phyloP scores from a whole-genome alignment of 2,329 filamentous ascomycete genomes.

The Clonostachys rhizophaga region DNA sequence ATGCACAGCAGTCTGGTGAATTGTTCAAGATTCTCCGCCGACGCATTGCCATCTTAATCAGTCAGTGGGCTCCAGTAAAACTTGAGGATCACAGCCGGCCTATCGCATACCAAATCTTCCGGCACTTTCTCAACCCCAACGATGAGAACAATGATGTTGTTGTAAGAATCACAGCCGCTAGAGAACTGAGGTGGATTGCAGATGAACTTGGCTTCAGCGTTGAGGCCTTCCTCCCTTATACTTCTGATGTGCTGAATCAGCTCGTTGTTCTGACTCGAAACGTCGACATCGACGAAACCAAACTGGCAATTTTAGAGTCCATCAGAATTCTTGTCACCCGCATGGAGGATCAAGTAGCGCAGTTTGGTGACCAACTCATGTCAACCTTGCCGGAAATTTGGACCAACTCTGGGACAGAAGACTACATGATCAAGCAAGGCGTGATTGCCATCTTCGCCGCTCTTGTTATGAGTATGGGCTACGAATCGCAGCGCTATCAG shows the following conservation, averaged over 20 bases:
- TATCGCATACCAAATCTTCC: conserved; percentile 82
- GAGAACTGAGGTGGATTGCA: conserved; percentile 74
- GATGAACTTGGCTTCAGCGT: conserved; percentile 81
- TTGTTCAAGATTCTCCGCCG: conserved; percentile 79
- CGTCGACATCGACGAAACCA: conserved; percentile 80
- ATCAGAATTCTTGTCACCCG: conserved; percentile 76
- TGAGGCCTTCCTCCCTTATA: conserved; percentile 72
- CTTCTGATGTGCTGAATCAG: conserved; percentile 65
- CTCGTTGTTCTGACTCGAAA: conserved; percentile 76
- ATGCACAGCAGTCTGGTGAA: conserved; percentile 62
- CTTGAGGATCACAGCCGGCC: conserved; percentile 63
- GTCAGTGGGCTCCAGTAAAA: conserved; percentile 83
- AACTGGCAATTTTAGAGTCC: conserved; percentile 84
- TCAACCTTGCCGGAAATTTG: conserved; percentile 75
- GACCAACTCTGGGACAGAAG: conserved; percentile 73
- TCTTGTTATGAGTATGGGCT: conserved; percentile 80
- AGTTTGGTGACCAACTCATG: conserved; percentile 77
- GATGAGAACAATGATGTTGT: conserved; percentile 85
- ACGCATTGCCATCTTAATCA: conserved; percentile 82
- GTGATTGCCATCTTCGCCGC: conserved; percentile 83
- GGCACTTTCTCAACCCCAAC: conserved; percentile 73
- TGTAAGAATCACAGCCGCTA: conserved; percentile 84
- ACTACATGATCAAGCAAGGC: conserved; percentile 90
- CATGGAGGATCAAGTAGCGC: conserved; percentile 67
- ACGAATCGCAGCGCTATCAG: conserved; percentile 74